Evolutionary conservation across 2,329 filamentous ascomycete genomes (phyloP), one percentile per base, ranked within the genome.

Genomic region (Fusarium longipes): DNA sequence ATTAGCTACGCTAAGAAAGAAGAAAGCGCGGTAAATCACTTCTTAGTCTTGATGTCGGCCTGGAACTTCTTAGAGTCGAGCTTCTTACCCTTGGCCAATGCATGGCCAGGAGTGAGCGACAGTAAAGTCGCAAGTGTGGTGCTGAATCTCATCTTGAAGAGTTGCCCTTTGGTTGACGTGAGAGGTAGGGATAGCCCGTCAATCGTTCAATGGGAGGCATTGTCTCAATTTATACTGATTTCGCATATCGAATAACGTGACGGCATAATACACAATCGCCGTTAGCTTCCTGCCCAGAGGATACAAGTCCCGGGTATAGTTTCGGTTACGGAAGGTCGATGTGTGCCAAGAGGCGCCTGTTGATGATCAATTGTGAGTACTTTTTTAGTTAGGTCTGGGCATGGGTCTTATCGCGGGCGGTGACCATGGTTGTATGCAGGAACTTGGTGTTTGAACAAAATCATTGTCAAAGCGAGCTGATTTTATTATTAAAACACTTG

Each of bases 321-420:
- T 27, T 68, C 60, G 30, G 18, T 61, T 68, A n/a, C 17, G 65
- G 65, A 68, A 68, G 65, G 65, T 68, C 55, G 40, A 48, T 40
- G 17, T 8, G 18, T 35, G 36, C 44, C 53, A 67, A 54, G 54
- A 18, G 20, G 22, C 17, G 38, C 20, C 10, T 2, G 6, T 29
- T 27, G 30, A 15, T 24, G 42, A 63, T 63, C 27, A 3, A 11
- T 29, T 22, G 35, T 30, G 33, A 38, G 20, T 18, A 36, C 33
- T 40, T 18, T 6, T 27, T 15, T 18, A 45, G 29, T 15, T 22
- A 14, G 38, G 10, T 12, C 22, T 6, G 18, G n/a, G n/a, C 43
- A 29, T 47, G 25, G n/a, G 20, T 15, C 33, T 62, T 57, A 51
- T 59, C 47, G 14, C 25, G 20, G 12, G 44, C 33, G 49, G 36